A percentile compares a stretch with the other conserved stretches of the same genome.
Evolutionary conservation across 2,329 filamentous ascomycete species (phyloP).

Genomic region (Fusarium anguioides): DNA sequence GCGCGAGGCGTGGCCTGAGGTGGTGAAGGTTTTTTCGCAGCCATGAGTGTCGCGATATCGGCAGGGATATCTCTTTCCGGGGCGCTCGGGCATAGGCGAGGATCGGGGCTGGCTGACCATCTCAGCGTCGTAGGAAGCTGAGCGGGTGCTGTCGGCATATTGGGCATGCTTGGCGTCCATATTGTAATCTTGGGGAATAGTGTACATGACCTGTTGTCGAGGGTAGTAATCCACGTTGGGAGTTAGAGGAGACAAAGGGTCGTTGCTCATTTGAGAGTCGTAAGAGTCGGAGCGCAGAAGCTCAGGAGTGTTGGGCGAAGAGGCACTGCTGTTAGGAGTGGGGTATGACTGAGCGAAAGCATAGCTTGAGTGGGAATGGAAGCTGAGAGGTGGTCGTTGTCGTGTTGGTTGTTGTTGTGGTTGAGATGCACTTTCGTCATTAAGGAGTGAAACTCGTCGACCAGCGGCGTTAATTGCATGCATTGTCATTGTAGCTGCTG

Average conservation of each 20-base stretch:
- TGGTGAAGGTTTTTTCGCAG: slow-evolving; percentile 85
- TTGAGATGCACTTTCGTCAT: slow-evolving; percentile 53
- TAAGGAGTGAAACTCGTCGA: slow-evolving; percentile 69
- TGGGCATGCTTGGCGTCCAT: slow-evolving; percentile 55
- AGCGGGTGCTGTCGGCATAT: slow-evolving; percentile 57
- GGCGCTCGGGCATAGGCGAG: slow-evolving; percentile 57
- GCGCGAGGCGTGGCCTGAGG: slow-evolving; percentile 84
- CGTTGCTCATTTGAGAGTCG: slow-evolving; percentile 68
- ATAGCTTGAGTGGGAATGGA: slow-evolving; percentile 52
- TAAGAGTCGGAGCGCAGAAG: slow-evolving; percentile 71
- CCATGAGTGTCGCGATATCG: slow-evolving; percentile 76
- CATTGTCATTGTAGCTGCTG: slow-evolving; percentile 53
- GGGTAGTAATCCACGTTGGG: slow-evolving; percentile 60
- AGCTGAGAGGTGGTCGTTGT: slow-evolving; percentile 46
- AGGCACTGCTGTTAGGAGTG: slow-evolving; percentile 55
- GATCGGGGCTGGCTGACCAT: slow-evolving; percentile 51
- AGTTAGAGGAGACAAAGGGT: slow-evolving; percentile 66
- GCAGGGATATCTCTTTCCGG: slow-evolving; percentile 77
- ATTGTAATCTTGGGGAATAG: slow-evolving; percentile 50
- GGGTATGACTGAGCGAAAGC: slow-evolving; percentile 50
- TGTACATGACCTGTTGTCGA: slow-evolving; percentile 54
- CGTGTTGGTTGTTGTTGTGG: slow-evolving; percentile 7
- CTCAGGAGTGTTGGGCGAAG: slow-evolving; percentile 65
- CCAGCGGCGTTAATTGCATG: slow-evolving; percentile 67
- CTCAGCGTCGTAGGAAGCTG: slow-evolving; percentile 65